Evolutionary conservation across 139 green algal genomes (phyloP), one percentile per base, ranked within the genome.

Genomic region (Picochlorum sp.): DNA sequence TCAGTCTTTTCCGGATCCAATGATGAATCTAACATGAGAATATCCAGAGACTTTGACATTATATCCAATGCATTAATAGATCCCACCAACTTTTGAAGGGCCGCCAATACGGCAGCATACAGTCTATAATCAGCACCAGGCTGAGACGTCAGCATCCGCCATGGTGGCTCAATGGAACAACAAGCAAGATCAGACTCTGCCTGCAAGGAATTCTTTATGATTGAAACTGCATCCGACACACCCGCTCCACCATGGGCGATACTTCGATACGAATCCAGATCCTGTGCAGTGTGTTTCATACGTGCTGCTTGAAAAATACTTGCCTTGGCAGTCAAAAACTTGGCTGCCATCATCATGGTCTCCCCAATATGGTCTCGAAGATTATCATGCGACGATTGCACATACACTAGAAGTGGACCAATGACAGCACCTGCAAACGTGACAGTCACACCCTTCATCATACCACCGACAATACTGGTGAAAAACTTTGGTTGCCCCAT

Each of bases 391-490:
- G 66, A 55, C 1, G 56, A 66, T 13, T 28, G 37, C n/a, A 45
- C 23, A 23, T 15, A 66, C 10, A 72, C 8, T 14, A 72, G 31
- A 24, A 47, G 4, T 24, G 20, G 55, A 30, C 51, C 28, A 4
- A 72, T 6, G 3, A 64, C 5, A 3, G 41, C 60, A 18, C 20
- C 66, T 26, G 24, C 66, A 7, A n/a, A 30, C 4, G 28, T 45
- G 21, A 72, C 56, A 14, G 45, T 7, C 8, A 57, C 56, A 11
- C 52, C 57, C 16, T 72, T 72, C 38, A 67, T 57, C 49, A 65
- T 66, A 3, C 56, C 55, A 8, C 34, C 62, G 3, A 44, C 9
- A 24, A 66, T 41, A 54, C 34, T 20, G 1, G 31, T 56, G 38
- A 56, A 72, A 52, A 59, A 72, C 14, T 60, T 37, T 18, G 20